Evolutionary conservation across 331 rosid species (phyloP).

Genomic region (Acacia concinna): DNA sequence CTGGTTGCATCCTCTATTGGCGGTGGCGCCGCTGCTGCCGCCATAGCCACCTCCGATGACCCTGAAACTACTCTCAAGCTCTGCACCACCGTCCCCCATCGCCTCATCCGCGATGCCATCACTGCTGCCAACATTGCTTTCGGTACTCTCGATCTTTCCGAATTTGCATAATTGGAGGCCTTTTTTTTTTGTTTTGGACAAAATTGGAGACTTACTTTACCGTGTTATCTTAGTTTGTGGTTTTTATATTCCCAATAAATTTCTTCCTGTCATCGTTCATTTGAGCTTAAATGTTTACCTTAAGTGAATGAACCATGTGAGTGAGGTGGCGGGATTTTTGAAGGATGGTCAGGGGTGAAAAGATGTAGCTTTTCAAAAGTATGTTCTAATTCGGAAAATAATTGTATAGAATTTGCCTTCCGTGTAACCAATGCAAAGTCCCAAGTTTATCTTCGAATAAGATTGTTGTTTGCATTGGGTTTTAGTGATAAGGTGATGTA

Average conservation of each 20-base stretch:
- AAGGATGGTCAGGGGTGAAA: conserved; percentile 26
- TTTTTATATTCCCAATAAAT: background rate
- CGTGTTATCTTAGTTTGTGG: background rate
- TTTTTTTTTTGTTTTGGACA: too few species aligned
- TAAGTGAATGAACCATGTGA: conserved; percentile 7
- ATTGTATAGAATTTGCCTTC: background rate
- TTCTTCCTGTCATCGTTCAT: background rate
- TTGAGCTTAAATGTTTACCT: background rate
- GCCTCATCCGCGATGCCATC: conserved; percentile 68
- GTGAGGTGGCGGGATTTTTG: background rate
- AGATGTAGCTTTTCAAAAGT: conserved; percentile 13
- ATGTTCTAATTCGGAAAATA: background rate
- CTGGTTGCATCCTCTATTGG: conserved; percentile 54
- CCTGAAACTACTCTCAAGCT: conserved; percentile 70
- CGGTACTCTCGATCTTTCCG: conserved; percentile 53
- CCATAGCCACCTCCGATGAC: conserved; percentile 75
- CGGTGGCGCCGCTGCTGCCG: conserved; percentile 66
- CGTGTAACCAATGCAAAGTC: background rate
- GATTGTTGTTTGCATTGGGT: conserved; percentile 5
- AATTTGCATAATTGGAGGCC: background rate
- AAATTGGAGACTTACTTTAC: background rate
- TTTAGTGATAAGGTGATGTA: background rate
- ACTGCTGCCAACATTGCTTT: conserved; percentile 75
- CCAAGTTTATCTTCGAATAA: background rate
- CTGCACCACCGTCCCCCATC: conserved; percentile 69